A percentile compares a stretch with the other conserved stretches of the same genome.
These are phyloP conservation scores for Xylaria castorea DNA, from an alignment of 495 filamentous ascomycete species.

Conservation along the genomic window DNA sequence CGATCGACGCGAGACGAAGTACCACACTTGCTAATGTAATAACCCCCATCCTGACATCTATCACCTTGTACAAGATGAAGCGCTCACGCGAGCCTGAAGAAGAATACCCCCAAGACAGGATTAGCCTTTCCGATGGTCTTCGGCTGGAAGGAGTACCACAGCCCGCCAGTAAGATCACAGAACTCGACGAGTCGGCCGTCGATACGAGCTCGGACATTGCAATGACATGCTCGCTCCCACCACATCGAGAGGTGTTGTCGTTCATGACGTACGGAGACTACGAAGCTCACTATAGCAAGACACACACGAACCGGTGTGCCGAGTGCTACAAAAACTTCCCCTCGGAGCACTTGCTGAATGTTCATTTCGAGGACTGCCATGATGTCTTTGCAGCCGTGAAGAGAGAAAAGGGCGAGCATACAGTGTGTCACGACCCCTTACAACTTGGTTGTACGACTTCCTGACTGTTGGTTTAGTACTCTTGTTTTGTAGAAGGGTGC, in stretches of 20 bases:
- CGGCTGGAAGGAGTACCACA: conserved; percentile 32
- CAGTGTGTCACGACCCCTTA: conserved; percentile 60
- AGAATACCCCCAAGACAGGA: conserved; percentile 27
- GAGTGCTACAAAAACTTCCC: conserved; percentile 84
- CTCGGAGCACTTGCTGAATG: conserved; percentile 69
- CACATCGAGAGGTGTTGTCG: conserved; percentile 69
- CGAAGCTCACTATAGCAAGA: conserved; percentile 82
- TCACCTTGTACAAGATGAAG: conserved; percentile 50
- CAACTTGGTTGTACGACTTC: conserved; percentile 6
- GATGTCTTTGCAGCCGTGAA: conserved; percentile 76
- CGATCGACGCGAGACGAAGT: conserved; percentile 11
- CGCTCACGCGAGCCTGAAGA: conserved; percentile 61
- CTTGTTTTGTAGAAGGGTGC: conserved; percentile 88
- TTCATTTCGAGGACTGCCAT: conserved; percentile 94
- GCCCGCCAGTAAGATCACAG: conserved; percentile 50
- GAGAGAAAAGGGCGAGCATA: conserved; percentile 83
- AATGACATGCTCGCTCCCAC: conserved; percentile 82
- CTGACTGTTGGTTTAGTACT: conserved; percentile 62
- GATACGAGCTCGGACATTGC: conserved; percentile 40
- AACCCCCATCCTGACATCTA: conserved; percentile 33
- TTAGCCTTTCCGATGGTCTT: conserved; percentile 12
- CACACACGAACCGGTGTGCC: conserved; percentile 83
- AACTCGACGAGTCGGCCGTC: conserved; percentile 47
- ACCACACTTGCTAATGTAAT: conserved; percentile 37
- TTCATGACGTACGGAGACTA: conserved; percentile 84